These are phyloP conservation scores for Scutellaria baicalensis DNA, from an alignment of 257 asterid genomes.

Conservation along the genomic window DNA sequence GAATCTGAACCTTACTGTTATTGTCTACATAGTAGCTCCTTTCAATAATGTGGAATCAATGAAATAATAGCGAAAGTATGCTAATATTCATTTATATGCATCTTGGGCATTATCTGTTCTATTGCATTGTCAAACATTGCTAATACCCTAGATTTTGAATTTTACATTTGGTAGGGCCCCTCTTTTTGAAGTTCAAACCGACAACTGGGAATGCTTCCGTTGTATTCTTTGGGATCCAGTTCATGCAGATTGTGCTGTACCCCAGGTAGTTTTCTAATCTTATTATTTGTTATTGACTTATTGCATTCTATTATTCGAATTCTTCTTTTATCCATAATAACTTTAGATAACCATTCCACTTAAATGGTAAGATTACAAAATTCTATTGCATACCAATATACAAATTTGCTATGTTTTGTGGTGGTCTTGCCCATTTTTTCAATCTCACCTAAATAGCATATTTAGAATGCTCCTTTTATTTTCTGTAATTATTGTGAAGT, in stretches of 20 bases:
- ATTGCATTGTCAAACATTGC: not conserved
- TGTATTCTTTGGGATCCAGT: constrained; percentile 83
- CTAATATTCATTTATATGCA: not conserved
- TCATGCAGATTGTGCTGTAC: constrained; percentile 91
- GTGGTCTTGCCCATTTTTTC: not conserved
- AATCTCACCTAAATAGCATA: not conserved
- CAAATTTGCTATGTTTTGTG: not conserved
- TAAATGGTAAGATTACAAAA: not conserved
- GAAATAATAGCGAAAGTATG: not conserved
- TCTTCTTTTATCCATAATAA: not conserved
- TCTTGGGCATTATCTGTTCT: constrained; percentile 7
- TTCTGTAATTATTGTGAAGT: not conserved
- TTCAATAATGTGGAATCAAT: not conserved
- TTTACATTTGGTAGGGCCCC: constrained; percentile 63
- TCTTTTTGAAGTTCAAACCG: constrained; percentile 86
- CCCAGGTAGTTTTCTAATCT: constrained; percentile 53
- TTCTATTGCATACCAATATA: not conserved
- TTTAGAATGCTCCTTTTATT: not conserved
- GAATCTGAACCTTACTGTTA: not conserved
- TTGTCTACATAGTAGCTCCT: not conserved
- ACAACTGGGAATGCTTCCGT: constrained; percentile 75
- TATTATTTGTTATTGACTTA: not conserved
- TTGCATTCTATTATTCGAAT: not conserved
- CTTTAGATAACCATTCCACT: not conserved
- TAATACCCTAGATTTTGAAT: not conserved